Conservation (phyloP, 176 grass and related monocot genomes). For the Ananas comosus region DNA sequence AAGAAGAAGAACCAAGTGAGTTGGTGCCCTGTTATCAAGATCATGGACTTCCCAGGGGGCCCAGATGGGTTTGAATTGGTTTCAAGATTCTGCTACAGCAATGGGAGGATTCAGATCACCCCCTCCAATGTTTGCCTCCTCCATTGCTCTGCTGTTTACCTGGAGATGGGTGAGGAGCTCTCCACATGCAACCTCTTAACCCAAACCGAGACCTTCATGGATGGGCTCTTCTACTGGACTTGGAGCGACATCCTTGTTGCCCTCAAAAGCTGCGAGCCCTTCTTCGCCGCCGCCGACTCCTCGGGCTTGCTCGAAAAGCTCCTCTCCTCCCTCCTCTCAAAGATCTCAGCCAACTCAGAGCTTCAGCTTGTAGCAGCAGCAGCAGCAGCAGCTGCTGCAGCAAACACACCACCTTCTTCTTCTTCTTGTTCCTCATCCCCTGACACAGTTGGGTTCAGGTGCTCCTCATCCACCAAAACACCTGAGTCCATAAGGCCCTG, state of each 20-base stretch:
- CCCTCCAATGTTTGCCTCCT: constrained; percentile 54
- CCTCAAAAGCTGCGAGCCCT: constrained; percentile 51
- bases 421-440: constrained; percentile 67
- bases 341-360: constrained; percentile 45
- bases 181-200: constrained; percentile 60
- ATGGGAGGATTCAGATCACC: constrained; percentile 47
- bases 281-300: constrained; percentile 22
- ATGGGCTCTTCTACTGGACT: constrained; percentile 65
- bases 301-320: constrained; percentile 47
- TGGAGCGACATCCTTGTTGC: constrained; percentile 59
- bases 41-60: constrained; percentile 65
- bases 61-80: constrained; percentile 65
- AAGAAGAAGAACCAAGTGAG: constrained; percentile 21
- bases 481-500: constrained; percentile 50
- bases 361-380: constrained; percentile 13
- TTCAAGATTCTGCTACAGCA: constrained; percentile 72
- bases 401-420: constrained; percentile 33
- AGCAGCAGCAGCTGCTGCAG: constrained; percentile 9
- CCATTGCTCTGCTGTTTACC: constrained; percentile 48
- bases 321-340: constrained; percentile 55
- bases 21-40: constrained; percentile 15
- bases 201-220: constrained; percentile 55
- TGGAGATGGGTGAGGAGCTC: constrained; percentile 83
- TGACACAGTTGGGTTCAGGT: constrained; percentile 35
- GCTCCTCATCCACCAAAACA: constrained; percentile 53